Evolutionary conservation across 2,329 filamentous ascomycete species (phyloP).

Genomic region (Colletotrichum agaves): DNA sequence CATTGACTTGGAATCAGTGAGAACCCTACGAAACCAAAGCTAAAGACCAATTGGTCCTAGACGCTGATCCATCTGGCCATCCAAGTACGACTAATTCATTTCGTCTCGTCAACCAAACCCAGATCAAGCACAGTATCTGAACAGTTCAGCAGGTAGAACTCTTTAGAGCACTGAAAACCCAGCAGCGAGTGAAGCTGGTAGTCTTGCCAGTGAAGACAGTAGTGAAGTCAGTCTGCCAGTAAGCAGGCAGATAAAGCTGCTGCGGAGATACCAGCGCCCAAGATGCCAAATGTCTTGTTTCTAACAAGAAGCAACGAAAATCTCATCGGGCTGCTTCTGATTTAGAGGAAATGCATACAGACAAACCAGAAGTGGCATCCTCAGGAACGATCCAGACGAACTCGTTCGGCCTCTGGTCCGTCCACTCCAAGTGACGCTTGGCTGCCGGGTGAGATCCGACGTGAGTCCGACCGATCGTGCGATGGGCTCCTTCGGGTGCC

Average conservation of each 20-base stretch:
- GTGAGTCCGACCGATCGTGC: slow-evolving; percentile 40
- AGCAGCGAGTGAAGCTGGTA: slow-evolving; percentile 67
- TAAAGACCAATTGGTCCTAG: background rate
- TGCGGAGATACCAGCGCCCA: slow-evolving; percentile 58
- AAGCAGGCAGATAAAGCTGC: slow-evolving; percentile 68
- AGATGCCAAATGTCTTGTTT: slow-evolving; percentile 45
- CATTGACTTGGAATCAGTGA: background rate
- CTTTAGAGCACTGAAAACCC: slow-evolving; percentile 62
- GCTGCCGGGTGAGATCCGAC: slow-evolving; percentile 40
- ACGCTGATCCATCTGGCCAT: slow-evolving; percentile 66
- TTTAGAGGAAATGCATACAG: slow-evolving; percentile 41
- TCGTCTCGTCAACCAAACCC: slow-evolving; percentile 70
- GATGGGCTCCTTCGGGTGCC: slow-evolving; percentile 17
- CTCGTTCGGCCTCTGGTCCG: slow-evolving; percentile 35
- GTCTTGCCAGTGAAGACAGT: slow-evolving; percentile 47
- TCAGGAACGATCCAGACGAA: slow-evolving; percentile 41
- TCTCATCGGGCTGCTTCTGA: slow-evolving; percentile 41
- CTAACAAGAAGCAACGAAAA: slow-evolving; percentile 39
- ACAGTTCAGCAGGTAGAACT: slow-evolving; percentile 65
- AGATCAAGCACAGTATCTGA: slow-evolving; percentile 65
- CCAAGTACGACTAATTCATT: slow-evolving; percentile 65
- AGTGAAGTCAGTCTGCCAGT: slow-evolving; percentile 66
- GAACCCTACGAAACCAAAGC: background rate
- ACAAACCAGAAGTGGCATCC: slow-evolving; percentile 37
- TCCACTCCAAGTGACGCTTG: slow-evolving; percentile 38